Evolutionary conservation across 805 yeast species (phyloP).

Genomic region (Lachancea dasiensis): DNA sequence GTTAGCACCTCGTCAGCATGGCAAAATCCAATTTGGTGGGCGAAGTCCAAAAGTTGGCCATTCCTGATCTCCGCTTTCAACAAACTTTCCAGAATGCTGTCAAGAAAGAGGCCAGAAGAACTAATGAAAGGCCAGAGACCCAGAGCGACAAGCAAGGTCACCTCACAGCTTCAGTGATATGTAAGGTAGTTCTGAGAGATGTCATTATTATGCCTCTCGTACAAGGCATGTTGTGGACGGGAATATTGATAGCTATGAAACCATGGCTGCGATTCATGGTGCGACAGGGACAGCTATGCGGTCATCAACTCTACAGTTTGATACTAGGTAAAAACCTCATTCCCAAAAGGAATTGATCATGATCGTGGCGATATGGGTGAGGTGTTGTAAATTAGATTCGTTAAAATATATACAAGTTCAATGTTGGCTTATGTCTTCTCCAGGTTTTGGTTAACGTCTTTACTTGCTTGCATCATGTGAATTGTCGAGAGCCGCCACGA

Average conservation of each 20-base stretch:
- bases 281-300: slow-evolving; percentile 23
- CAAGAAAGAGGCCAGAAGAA: slow-evolving; percentile 22
- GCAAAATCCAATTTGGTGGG: not conserved
- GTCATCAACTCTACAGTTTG: slow-evolving; percentile 17
- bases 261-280: slow-evolving; percentile 33
- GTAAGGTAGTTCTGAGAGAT: slow-evolving; percentile 45
- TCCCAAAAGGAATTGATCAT: not conserved
- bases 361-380: not conserved
- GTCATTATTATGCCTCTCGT: slow-evolving; percentile 48
- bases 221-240: slow-evolving; percentile 46
- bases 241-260: slow-evolving; percentile 33
- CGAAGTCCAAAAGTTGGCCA: slow-evolving; percentile 12
- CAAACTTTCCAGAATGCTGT: slow-evolving; percentile 47
- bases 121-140: slow-evolving; percentile 10
- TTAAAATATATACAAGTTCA: slow-evolving; percentile 9
- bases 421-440: not conserved
- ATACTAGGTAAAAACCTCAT: slow-evolving; percentile 15
- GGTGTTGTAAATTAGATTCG: slow-evolving; percentile 4
- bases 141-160: slow-evolving; percentile 11
- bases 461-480: slow-evolving; percentile 38
- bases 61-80: slow-evolving; percentile 67
- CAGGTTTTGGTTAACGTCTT: not conserved
- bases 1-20: not conserved
- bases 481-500: slow-evolving; percentile 85
- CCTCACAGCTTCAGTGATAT: slow-evolving; percentile 39